Base-by-base conservation (phyloP, 2,329 filamentous ascomycete genomes). In the Claviceps humidiphila region DNA sequence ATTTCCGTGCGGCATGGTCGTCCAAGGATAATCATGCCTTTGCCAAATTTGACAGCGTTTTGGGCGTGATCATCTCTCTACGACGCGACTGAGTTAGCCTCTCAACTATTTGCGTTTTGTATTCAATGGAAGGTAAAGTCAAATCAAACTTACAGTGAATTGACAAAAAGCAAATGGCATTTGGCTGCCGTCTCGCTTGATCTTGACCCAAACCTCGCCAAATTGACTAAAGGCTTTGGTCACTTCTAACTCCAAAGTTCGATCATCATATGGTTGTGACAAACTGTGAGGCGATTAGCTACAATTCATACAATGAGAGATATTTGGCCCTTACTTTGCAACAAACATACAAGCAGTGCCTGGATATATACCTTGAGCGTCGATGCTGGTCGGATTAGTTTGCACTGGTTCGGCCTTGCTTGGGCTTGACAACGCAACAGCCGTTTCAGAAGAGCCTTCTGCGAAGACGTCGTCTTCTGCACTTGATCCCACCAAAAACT, bases 141-240 rank as follows among this genome's bases (percentile, higher is more conserved):
- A 20, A 40, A 14, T n/a, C 17, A 13, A 5, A 66, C 75, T 69
- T 61, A 81, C 80, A 2, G 76, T 81, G 59, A 72, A 85, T 58
- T 84, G 81, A 22, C 74, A 75, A 57, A 84, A 84, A 0, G 80
- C 80, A 59, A 80, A 82, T 0, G 81, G 81, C 76, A 84, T 82
- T 41, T 76, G 70, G 14, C 64, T 64, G 11, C 54, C 55, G 58
- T 84, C 80, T 17, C 81, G 76, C 40, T 78, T 76, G 54, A 85
- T 80, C 68, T 84, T 84, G 56, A 82, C 75, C 55, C 73, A 84
- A 24, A 80, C 76, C 0, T 68, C 70, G 5, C 81, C 81, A 58
- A 70, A 83, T 16, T 68, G 61, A 17, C 69, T 66, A 61, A 85
- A 84, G 17, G 68, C 64, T 6, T 70, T 65, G 3, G 72, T 77